These are phyloP conservation scores for Mytilinidion resinicola DNA, from an alignment of 495 filamentous ascomycete species.

Conservation along the genomic window DNA sequence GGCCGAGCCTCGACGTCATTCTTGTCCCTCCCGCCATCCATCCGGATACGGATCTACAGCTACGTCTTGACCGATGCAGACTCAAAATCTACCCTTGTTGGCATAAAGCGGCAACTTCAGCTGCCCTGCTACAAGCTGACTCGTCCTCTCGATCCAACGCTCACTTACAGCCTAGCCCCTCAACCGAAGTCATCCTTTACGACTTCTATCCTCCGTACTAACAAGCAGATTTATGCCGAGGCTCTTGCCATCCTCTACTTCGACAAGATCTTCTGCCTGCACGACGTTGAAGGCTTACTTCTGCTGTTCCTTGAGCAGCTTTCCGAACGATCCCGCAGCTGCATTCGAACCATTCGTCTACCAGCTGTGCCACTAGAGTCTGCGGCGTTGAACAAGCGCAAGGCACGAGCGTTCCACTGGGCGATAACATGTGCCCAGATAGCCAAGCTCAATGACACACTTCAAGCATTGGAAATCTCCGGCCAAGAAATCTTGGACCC, in stretches of 20 bases:
- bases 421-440: conserved; percentile 22
- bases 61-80: conserved; percentile 12
- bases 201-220: conserved; percentile 5
- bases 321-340: not conserved
- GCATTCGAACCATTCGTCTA: conserved; percentile 12
- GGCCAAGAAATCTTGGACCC: not conserved
- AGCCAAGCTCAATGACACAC: conserved; percentile 5
- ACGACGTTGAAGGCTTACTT: conserved; percentile 13
- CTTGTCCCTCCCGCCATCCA: conserved; percentile 13
- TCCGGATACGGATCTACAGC: conserved; percentile 16
- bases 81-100: not conserved
- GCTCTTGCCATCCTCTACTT: conserved; percentile 19
- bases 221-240: conserved; percentile 15
- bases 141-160: not conserved
- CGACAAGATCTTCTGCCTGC: conserved; percentile 8
- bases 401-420: conserved; percentile 9
- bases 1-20: not conserved
- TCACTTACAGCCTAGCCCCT: not conserved
- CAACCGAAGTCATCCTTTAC: not conserved
- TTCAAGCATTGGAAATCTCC: conserved; percentile 10
- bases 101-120: conserved; percentile 7
- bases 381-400: not conserved
- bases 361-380: not conserved
- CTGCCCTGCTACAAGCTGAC: not conserved
- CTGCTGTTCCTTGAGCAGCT: conserved; percentile 12